Evolutionary conservation across 192 early-diverging fungal species (phyloP).

Genomic region (Coemansia sp.): DNA sequence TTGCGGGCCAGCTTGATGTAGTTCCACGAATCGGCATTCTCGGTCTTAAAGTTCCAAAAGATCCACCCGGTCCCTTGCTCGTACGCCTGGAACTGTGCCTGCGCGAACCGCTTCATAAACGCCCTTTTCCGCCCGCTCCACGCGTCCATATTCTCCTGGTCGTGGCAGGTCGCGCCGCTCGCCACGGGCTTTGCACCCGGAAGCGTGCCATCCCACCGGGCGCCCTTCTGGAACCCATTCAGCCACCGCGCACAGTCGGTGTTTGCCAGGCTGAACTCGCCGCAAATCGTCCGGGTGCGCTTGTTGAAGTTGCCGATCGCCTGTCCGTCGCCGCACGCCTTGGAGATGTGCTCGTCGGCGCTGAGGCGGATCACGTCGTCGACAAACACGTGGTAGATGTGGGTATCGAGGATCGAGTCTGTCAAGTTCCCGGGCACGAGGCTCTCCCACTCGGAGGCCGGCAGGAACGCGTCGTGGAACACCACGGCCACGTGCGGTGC

Average conservation of each 20-base stretch:
- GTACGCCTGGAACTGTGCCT: conserved; percentile 64
- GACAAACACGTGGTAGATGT: conserved; percentile 54
- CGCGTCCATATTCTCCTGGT: conserved; percentile 21
- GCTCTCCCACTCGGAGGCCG: conserved; percentile 29
- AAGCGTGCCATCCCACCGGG: conserved; percentile 68
- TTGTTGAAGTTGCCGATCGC: conserved; percentile 34
- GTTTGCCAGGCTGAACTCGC: conserved; percentile 71
- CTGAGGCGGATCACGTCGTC: conserved; percentile 25
- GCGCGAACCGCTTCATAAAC: conserved; percentile 53
- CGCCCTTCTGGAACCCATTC: conserved; percentile 60
- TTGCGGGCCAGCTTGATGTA: conserved; percentile 43
- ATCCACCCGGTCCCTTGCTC: conserved; percentile 57
- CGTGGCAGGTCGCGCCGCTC: conserved; percentile 12
- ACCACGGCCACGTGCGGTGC: conserved; percentile 27
- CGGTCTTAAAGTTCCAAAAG: conserved; percentile 62
- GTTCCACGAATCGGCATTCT: conserved; percentile 53
- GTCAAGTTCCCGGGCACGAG: conserved; percentile 35
- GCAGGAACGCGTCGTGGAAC: conserved; percentile 52
- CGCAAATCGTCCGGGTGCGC: conserved; percentile 58
- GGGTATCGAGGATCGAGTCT: conserved; percentile 44
- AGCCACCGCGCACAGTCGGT: conserved; percentile 71
- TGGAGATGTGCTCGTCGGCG: conserved; percentile 24
- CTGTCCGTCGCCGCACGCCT: conserved; percentile 30
- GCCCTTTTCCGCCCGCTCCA: conserved; percentile 50
- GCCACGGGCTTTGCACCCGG: conserved; percentile 7